Percentiles rank a stretch among this genome's conserved stretches.
Evolutionary conservation across 2,329 filamentous ascomycete genomes (phyloP).

Genomic region (Penicillium nordicum): DNA sequence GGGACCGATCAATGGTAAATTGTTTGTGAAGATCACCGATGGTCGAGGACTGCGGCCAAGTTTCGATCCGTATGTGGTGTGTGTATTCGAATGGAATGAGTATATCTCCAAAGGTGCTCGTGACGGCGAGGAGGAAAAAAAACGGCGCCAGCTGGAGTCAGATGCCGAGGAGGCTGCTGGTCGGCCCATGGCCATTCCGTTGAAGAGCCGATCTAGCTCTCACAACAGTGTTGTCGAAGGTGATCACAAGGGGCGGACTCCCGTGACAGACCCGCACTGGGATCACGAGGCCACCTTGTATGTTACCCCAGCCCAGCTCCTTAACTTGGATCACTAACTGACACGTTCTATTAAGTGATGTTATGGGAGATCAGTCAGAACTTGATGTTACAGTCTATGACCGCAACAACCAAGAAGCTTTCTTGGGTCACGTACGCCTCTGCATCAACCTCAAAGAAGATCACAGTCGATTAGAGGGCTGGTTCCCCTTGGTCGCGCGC

Average conservation of each 20-base stretch:
- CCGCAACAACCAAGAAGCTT: slow-evolving; percentile 76
- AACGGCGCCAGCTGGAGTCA: slow-evolving; percentile 56
- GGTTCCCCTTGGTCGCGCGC: slow-evolving; percentile 78
- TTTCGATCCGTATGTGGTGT: slow-evolving; percentile 90
- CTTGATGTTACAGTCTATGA: slow-evolving; percentile 95
- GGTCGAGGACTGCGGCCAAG: slow-evolving; percentile 77
- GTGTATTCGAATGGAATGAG: slow-evolving; percentile 94
- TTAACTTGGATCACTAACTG: slow-evolving; percentile 21
- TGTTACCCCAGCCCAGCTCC: slow-evolving; percentile 36
- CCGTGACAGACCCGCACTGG: slow-evolving; percentile 85
- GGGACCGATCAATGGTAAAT: slow-evolving; percentile 74
- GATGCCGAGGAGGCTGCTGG: slow-evolving; percentile 70
- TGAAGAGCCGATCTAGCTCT: slow-evolving; percentile 95
- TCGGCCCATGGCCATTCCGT: slow-evolving; percentile 87
- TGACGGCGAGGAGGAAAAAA: slow-evolving; percentile 58
- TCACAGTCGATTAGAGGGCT: slow-evolving; percentile 71
- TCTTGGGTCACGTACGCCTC: slow-evolving; percentile 85
- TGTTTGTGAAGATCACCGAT: slow-evolving; percentile 84
- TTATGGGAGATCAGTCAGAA: slow-evolving; percentile 84
- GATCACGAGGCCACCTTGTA: slow-evolving; percentile 94
- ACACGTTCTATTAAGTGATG: slow-evolving; percentile 62
- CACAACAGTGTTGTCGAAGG: slow-evolving; percentile 78
- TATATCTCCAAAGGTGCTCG: slow-evolving; percentile 86
- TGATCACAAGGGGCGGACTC: slow-evolving; percentile 57
- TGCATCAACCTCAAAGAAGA: slow-evolving; percentile 66